Evolutionary conservation across 2,329 filamentous ascomycete genomes (phyloP).

Genomic region (Sporothrix luriei): DNA sequence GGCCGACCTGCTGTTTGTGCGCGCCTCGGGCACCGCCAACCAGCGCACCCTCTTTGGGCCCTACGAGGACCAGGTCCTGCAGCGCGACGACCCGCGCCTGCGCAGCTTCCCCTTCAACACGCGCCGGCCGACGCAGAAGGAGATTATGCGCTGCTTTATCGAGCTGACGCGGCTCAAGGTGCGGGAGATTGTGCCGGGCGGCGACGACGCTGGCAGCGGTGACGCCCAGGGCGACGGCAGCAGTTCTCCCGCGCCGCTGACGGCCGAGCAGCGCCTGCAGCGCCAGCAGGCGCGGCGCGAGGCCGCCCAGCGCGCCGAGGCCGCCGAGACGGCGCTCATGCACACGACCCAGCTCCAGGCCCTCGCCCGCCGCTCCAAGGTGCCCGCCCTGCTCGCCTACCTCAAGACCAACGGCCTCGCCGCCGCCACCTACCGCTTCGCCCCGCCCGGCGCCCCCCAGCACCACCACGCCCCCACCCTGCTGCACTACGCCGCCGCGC

Average conservation of each 20-base stretch:
- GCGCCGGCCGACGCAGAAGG: constrained; percentile 84
- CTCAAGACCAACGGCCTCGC: constrained; percentile 71
- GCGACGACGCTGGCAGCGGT: constrained; percentile 38
- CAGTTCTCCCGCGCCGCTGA: no score
- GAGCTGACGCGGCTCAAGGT: constrained; percentile 91
- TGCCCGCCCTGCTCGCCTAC: constrained; percentile 83
- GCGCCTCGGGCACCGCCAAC: constrained; percentile 86
- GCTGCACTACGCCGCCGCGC: constrained; percentile 81
- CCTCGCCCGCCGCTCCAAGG: constrained; percentile 84
- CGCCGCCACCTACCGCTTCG: constrained; percentile 71
- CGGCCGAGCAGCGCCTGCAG: constrained; percentile 40
- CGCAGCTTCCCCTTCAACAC: constrained; percentile 93
- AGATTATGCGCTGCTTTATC: constrained; percentile 91
- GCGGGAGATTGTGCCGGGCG: constrained; percentile 70
- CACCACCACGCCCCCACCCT: constrained; percentile 78
- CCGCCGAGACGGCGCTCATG: constrained; percentile 77
- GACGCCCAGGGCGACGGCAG: no score
- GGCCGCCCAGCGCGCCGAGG: constrained; percentile 71
- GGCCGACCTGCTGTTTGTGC: constrained; percentile 82
- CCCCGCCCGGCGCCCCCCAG: constrained; percentile 60
- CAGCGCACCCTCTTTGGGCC: constrained; percentile 84
- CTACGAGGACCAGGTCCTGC: constrained; percentile 84
- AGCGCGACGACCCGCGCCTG: constrained; percentile 75
- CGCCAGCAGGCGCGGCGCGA: constrained; percentile 43
- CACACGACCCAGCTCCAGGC: constrained; percentile 90